Percentiles rank a stretch among this genome's conserved stretches.
phyloP scores from a whole-genome alignment of 345 rosid species.

The Salix koriyanagi region DNA sequence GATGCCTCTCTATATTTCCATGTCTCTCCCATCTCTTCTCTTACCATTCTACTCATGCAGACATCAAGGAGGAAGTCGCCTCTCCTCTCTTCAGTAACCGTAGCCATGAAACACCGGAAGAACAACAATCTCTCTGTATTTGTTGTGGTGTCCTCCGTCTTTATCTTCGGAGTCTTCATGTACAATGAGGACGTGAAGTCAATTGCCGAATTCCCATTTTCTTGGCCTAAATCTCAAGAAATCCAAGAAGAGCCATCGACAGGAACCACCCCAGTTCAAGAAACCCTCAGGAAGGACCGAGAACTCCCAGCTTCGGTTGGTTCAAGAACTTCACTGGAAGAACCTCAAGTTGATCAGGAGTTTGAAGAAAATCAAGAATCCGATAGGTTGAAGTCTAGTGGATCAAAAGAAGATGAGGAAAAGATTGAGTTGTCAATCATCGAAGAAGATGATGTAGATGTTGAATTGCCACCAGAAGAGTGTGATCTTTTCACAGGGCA shows the following conservation, averaged over 20 bases:
- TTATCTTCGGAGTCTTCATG: conserved; percentile 54
- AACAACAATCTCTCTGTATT: conserved; percentile 62
- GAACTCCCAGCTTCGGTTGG: conserved; percentile 11
- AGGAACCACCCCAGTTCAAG: conserved; percentile 32
- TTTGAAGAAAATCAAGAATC: conserved; percentile 17
- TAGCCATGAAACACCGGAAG: conserved; percentile 63
- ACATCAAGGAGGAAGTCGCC: conserved; percentile 36
- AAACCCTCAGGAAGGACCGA: conserved; percentile 24
- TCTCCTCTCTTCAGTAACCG: conserved; percentile 32
- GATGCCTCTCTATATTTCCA: conserved; percentile 24
- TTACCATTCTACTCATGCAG: conserved; percentile 35
- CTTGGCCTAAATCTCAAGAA: conserved; percentile 43
- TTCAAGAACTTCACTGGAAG: conserved; percentile 36
- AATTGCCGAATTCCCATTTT: conserved; percentile 70
- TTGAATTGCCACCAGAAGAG: conserved; percentile 66
- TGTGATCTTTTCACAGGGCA: conserved; percentile 84
- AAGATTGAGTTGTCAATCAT: conserved; percentile 23
- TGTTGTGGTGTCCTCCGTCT: conserved; percentile 46
- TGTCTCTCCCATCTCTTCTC: conserved; percentile 16
- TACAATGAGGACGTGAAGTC: conserved; percentile 41
- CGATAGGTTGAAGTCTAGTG: conserved; percentile 14
- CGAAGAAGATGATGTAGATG: conserved; percentile 44
- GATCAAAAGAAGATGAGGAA: conserved; percentile 27
- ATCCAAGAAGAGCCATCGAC: conserved; percentile 24
- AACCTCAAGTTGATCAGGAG: conserved; percentile 9